A percentile compares a stretch with the other conserved stretches of the same genome.
Evolutionary conservation across 2,329 filamentous ascomycete genomes (phyloP).

Genomic region (Diaporthe vexans): DNA sequence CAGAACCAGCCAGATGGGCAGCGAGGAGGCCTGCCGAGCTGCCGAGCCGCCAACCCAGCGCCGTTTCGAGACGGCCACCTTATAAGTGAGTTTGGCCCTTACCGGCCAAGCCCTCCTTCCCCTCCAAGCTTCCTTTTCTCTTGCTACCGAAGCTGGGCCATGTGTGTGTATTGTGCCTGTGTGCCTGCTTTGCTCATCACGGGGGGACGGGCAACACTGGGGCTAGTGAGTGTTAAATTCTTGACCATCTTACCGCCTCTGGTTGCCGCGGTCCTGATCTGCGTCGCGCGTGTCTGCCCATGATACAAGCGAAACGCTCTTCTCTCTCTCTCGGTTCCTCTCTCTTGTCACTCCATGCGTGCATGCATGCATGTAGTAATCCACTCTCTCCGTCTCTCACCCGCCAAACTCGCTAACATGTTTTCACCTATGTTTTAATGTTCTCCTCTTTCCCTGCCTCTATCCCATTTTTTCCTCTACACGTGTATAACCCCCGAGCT

Average conservation of each 20-base stretch:
- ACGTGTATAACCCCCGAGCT: not conserved
- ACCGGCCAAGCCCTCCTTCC: conserved; percentile 3
- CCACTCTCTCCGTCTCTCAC: too few relatives aligned
- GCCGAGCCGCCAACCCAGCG: conserved; percentile 34
- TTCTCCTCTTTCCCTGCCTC: too few relatives aligned
- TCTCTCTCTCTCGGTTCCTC: not conserved
- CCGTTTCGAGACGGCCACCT: conserved; percentile 24
- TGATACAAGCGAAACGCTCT: conserved; percentile 25
- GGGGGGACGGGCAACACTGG: too few relatives aligned
- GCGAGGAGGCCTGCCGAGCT: conserved; percentile 26
- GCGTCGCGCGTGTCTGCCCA: conserved; percentile 2
- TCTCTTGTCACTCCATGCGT: conserved; percentile 4
- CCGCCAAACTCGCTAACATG: not conserved
- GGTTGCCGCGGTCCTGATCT: conserved; percentile 20
- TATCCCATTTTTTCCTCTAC: too few relatives aligned
- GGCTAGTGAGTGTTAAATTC: not conserved
- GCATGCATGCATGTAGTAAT: not conserved
- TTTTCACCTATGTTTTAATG: not conserved
- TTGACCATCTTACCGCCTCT: conserved; percentile 15
- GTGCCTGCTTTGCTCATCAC: not conserved
- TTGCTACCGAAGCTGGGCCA: conserved; percentile 18
- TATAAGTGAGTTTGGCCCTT: conserved; percentile 21
- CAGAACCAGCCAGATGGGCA: conserved; percentile 15
- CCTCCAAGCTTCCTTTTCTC: conserved; percentile 27
- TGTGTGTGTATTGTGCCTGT: not conserved